These are phyloP conservation scores for Luzula sylvatica DNA, from an alignment of 176 grass and related monocot genomes.

Conservation along the genomic window DNA sequence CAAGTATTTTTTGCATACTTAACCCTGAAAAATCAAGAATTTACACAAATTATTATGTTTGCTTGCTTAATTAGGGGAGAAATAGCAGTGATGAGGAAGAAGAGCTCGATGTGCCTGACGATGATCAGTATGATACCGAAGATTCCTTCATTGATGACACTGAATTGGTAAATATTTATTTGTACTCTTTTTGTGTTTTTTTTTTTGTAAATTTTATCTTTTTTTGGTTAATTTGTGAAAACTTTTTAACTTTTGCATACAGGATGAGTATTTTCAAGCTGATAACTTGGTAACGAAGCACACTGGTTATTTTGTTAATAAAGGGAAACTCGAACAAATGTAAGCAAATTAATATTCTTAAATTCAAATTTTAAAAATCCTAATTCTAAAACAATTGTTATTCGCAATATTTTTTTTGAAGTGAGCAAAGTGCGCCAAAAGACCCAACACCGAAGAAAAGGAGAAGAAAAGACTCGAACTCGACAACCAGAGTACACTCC, in stretches of 20 bases:
- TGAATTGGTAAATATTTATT: conserved; percentile 68
- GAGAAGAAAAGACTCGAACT: conserved; percentile 65
- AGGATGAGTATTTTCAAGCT: conserved; percentile 99
- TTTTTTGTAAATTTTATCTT: conserved; percentile 1
- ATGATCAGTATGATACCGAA: conserved; percentile 99
- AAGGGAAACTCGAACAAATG: conserved; percentile 95
- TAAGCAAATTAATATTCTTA: conserved; percentile 44
- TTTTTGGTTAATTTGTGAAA: conserved; percentile 11
- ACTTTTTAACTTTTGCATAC: conserved; percentile 31
- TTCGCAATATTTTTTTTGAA: conserved; percentile 27
- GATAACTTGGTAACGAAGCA: conserved; percentile 98
- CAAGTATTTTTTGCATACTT: neutral
- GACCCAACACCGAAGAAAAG: conserved; percentile 62
- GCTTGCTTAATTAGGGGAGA: conserved; percentile 65
- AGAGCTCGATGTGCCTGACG: conserved; percentile 73
- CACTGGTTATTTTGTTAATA: conserved; percentile 97
- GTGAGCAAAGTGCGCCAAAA: conserved; percentile 42
- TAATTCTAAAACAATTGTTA: neutral
- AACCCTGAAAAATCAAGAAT: neutral
- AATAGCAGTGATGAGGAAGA: conserved; percentile 99
- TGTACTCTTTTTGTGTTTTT: neutral
- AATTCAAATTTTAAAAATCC: neutral
- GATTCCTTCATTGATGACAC: conserved; percentile 99
- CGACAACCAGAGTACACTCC: conserved; percentile 24
- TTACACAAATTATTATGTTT: conserved; percentile 14